Evolutionary conservation across 495 filamentous ascomycete genomes (phyloP), one percentile per base, ranked within the genome.

Genomic region (Xylaria curta): DNA sequence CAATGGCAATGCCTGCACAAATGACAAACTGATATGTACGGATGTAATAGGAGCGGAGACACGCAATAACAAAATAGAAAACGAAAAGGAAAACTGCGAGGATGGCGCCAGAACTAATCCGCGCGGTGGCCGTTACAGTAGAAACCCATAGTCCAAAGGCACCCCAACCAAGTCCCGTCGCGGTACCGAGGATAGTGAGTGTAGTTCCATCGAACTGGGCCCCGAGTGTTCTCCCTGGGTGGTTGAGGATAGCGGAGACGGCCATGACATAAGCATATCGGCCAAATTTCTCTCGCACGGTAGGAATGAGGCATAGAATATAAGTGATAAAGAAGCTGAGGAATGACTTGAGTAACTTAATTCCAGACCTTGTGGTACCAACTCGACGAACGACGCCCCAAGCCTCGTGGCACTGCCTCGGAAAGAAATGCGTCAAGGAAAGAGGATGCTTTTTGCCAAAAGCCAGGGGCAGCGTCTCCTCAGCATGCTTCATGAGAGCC

Each of bases 111-210:
- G 85, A 86, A 9, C 86, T 86, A n/a, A 72, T 73, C 53, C 78
- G 78, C 5, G 85, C 82, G 2, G 78, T 70, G 0, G 77, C 59
- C 0, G 85, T 84, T 46, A 81, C 82, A 21, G 84, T 85, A 49
- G 87, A 87, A 28, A 88, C 72, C 79, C 85, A 85, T 10, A 89
- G 77, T 0, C 85, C 86, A 68, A 89, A 82, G 26, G 81, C 81
- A 0, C 87, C 87, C 81, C 87, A 86, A 1, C 82, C 87, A 28
- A 89, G 74, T n/a, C 87, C 87, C n/a, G 85, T 83, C 28, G 83
- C 83, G 2, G 85, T 86, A 15, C 87, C 87, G 31, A 87, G 17
- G 47, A 82, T 82, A 13, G 88, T 89, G 38, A 87, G 78, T 62
- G 84, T 71, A 9, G 85, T 80, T 17, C 87, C 87, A 72, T 89